These are phyloP conservation scores for Yamadazyma pseudoaaseri DNA, from an alignment of 1,139 yeast genomes.

Conservation along the genomic window DNA sequence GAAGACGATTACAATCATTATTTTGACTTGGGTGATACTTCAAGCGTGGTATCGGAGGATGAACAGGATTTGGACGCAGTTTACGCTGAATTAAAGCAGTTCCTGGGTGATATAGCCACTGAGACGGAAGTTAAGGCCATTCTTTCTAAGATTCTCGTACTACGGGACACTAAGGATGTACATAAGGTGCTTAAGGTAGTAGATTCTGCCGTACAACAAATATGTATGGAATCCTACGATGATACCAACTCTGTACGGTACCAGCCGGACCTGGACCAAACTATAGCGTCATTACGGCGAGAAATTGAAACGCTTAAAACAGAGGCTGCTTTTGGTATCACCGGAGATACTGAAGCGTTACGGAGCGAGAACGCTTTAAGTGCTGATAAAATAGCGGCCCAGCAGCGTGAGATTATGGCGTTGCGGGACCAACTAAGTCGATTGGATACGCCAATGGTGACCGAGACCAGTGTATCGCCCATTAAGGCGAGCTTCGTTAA, in stretches of 20 bases:
- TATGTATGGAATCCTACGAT: constrained; percentile 17
- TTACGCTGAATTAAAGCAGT: constrained; percentile 14
- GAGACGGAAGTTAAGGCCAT: constrained; percentile 16
- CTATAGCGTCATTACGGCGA: background rate
- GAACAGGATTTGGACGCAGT: constrained; percentile 20
- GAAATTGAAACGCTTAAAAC: constrained; percentile 24
- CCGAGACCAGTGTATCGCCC: too few species aligned
- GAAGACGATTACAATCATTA: constrained; percentile 38
- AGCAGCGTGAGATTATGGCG: constrained; percentile 27
- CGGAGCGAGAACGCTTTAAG: constrained; percentile 13
- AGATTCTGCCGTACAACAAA: constrained; percentile 32
- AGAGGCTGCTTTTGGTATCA: constrained; percentile 20
- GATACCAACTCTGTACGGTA: constrained; percentile 28
- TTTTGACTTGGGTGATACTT: constrained; percentile 13
- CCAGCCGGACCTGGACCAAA: constrained; percentile 23
- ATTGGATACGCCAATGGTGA: too few species aligned
- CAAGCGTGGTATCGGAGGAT: constrained; percentile 11
- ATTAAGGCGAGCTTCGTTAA: too few species aligned
- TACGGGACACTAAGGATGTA: constrained; percentile 26
- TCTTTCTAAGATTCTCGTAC: constrained; percentile 13
- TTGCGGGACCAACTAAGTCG: constrained; percentile 20
- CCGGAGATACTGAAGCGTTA: constrained; percentile 15
- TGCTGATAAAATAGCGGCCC: constrained; percentile 25
- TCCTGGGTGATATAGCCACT: constrained; percentile 9
- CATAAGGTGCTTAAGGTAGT: constrained; percentile 25